Evolutionary conservation across 805 yeast species (phyloP).

Genomic region (Barnettozyma wickerhamii): DNA sequence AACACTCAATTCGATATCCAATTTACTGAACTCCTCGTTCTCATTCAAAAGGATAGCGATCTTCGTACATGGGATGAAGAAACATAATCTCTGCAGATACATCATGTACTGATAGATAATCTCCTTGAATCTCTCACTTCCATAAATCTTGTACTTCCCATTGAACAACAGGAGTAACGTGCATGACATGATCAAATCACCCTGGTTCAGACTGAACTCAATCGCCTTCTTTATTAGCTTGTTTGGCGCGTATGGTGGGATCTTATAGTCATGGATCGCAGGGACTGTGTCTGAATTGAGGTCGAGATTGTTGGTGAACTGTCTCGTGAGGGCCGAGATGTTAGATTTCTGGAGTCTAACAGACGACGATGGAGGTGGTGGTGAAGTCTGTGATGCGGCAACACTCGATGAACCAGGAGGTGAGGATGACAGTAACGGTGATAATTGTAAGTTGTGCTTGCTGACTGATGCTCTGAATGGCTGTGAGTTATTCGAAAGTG

Average conservation of each 20-base stretch:
- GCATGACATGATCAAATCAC: conserved; percentile 60
- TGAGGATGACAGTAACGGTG: conserved; percentile 2
- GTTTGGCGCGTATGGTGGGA: conserved; percentile 57
- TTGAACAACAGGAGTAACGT: conserved; percentile 53
- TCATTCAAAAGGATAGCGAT: conserved; percentile 41
- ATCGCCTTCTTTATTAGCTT: conserved; percentile 46
- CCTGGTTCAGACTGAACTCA: conserved; percentile 54
- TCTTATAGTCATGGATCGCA: conserved; percentile 2
- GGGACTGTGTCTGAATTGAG: not conserved
- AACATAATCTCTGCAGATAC: conserved; percentile 41
- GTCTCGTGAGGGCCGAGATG: conserved; percentile 24
- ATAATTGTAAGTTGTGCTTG: conserved; percentile 1
- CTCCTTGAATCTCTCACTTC: conserved; percentile 39
- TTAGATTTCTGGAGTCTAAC: conserved; percentile 13
- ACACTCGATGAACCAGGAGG: not conserved
- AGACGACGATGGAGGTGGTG: no score
- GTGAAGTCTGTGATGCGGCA: no score
- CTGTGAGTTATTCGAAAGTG: conserved; percentile 15
- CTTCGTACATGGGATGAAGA: conserved; percentile 56
- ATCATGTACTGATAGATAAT: conserved; percentile 55
- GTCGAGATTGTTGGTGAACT: conserved; percentile 15
- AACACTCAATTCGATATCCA: conserved; percentile 8
- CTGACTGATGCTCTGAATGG: conserved; percentile 12
- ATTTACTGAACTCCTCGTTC: conserved; percentile 19
- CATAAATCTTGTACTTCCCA: conserved; percentile 32